Evolutionary conservation across 768 basidiomycete genomes (phyloP), one percentile per base, ranked within the genome.

Genomic region (Infundibulicybe gibba): DNA sequence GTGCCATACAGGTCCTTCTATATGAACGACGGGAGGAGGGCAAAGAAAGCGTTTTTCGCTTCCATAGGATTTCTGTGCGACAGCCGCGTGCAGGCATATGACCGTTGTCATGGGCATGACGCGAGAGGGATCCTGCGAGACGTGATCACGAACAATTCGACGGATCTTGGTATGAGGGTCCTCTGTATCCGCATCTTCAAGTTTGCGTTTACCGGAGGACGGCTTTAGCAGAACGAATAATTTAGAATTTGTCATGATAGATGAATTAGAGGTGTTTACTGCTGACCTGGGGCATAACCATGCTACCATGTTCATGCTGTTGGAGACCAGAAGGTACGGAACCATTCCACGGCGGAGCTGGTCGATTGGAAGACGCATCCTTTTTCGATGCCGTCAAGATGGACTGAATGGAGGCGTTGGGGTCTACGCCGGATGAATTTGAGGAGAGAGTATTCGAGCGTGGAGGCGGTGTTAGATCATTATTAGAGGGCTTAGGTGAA

Each of bases 41-140:
- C 90, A 92, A 32, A 97, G 79, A 61, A 94, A 93, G 48, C 94
- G 86, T 65, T 94, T 94, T 71, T 97, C 94, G 64, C 87, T 91
- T 43, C 91, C 91, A 61, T 97, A 97, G 10, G 91, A 94, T 70
- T 97, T 97, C 70, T 97, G 94, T 1, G 91, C 94, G 43, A 94
- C 91, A 30, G 90, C 90, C 19, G 93, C 91, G 59, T 95, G 93
- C 44, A 94, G 75, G 55, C 89, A 92, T 51, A 91, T 81, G 30
- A 93, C 88, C 33, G 90, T 92, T 32, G 90, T 92, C 90, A 93
- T 91, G 49, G 87, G 86, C 69, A 88, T 79, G 55, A 86, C 80
- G 52, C 84, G 85, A 41, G 79, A 63, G 8, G 83, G 82, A 56
- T 90, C 86, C 58, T 86, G 84, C 31, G 81, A 80, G 53, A 89